Conservation (phyloP, 192 early-diverging fungal genomes). For the Ramicandelaber brevisporus region DNA sequence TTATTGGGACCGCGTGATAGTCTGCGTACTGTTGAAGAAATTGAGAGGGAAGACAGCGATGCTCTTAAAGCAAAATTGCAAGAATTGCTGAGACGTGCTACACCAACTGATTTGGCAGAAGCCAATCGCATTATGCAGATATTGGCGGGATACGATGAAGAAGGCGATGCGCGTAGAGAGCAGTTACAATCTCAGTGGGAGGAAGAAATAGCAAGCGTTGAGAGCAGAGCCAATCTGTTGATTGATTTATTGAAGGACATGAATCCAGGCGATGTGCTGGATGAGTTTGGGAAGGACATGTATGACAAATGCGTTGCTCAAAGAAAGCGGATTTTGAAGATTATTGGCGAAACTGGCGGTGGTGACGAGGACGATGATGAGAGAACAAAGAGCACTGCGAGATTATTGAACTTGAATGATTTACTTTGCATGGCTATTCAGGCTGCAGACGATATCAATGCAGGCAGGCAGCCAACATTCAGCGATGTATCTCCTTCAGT, state of each 20-base stretch:
- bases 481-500: too few relatives aligned
- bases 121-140: slow-evolving; percentile 97
- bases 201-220: slow-evolving; percentile 54
- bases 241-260: slow-evolving; percentile 58
- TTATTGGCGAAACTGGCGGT: slow-evolving; percentile 11
- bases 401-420: slow-evolving; percentile 13
- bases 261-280: slow-evolving; percentile 21
- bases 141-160: slow-evolving; percentile 85
- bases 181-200: too few relatives aligned
- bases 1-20: slow-evolving; percentile 18
- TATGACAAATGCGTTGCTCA: slow-evolving; percentile 10
- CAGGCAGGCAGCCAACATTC: too few relatives aligned
- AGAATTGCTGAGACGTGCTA: slow-evolving; percentile 82
- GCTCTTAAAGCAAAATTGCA: slow-evolving; percentile 57
- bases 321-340: slow-evolving; percentile 10
- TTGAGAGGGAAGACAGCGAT: slow-evolving; percentile 81
- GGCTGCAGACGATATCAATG: too few relatives aligned
- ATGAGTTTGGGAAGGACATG: slow-evolving; percentile 11
- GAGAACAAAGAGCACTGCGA: slow-evolving; percentile 6
- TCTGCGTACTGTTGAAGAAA: slow-evolving; percentile 76
- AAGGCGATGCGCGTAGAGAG: too few relatives aligned
- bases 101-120: slow-evolving; percentile 75
- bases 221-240: slow-evolving; percentile 43
- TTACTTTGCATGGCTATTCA: slow-evolving; percentile 10
- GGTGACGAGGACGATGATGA: slow-evolving; percentile 1